A percentile compares a stretch with the other conserved stretches of the same genome.
Conservation (phyloP, 163 green algal genomes). For the Chlorella variabilis region DNA sequence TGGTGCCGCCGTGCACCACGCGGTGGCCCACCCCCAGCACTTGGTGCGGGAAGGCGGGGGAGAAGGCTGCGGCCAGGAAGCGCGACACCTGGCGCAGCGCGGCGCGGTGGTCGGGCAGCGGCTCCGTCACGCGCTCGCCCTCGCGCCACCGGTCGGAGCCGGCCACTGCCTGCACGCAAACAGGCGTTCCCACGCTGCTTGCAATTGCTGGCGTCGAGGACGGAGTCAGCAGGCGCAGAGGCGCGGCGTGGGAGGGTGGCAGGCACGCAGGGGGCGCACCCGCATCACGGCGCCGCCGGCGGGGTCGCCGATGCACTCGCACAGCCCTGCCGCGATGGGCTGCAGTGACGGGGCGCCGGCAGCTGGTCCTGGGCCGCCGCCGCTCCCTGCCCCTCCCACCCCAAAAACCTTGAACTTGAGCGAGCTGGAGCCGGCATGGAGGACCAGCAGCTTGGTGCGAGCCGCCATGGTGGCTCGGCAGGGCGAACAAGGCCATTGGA, state of each 20-base stretch:
- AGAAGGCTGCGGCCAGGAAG: slow-evolving; percentile 53
- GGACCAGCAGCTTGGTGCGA: slow-evolving; percentile 58
- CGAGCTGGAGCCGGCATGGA: slow-evolving; percentile 74
- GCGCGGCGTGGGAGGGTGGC: too few species aligned
- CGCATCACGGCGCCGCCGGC: too few species aligned
- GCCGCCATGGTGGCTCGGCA: neutral
- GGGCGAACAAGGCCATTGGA: too few species aligned
- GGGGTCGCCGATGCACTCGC: slow-evolving; percentile 80
- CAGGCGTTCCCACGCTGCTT: too few species aligned
- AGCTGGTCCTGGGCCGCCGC: neutral
- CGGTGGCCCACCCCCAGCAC: slow-evolving; percentile 65
- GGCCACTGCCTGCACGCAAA: too few species aligned
- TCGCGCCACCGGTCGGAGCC: too few species aligned
- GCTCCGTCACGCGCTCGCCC: too few species aligned
- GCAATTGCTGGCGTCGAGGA: too few species aligned
- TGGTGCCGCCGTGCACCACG: slow-evolving; percentile 81
- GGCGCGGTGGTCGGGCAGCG: slow-evolving; percentile 52
- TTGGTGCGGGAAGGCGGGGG: neutral
- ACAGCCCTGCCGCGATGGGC: slow-evolving; percentile 53
- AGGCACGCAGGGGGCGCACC: too few species aligned
- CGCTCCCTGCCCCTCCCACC: neutral
- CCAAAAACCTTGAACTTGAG: slow-evolving; percentile 84
- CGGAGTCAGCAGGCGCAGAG: too few species aligned
- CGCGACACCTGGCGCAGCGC: slow-evolving; percentile 54
- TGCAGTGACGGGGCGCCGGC: neutral